Percentiles rank a stretch among this genome's conserved stretches.
These are phyloP conservation scores for Boletus patriciae DNA, from an alignment of 768 basidiomycete genomes.

Conservation along the genomic window DNA sequence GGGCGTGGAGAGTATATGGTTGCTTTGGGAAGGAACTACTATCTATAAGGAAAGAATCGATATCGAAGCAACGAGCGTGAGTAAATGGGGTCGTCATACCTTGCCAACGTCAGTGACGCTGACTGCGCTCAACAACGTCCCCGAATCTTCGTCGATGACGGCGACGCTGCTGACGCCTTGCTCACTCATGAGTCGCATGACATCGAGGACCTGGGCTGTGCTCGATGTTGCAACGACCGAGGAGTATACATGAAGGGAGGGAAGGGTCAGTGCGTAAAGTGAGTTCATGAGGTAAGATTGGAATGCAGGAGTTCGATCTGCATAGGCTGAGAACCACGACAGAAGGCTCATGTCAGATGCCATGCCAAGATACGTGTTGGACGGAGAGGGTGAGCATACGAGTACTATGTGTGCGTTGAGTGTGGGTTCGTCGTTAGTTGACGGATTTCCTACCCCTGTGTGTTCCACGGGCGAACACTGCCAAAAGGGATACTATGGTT, in stretches of 20 bases:
- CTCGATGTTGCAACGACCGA: constrained; percentile 65
- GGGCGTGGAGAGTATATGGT: constrained; percentile 69
- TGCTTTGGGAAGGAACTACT: constrained; percentile 78
- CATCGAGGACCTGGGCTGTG: constrained; percentile 65
- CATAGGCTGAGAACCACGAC: constrained; percentile 62
- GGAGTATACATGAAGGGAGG: constrained; percentile 61
- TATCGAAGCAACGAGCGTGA: background rate
- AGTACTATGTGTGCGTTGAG: constrained; percentile 43
- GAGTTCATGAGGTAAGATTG: constrained; percentile 48
- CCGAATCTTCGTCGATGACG: constrained; percentile 64
- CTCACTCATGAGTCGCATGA: constrained; percentile 85
- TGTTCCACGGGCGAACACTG: constrained; percentile 65
- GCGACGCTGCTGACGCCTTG: constrained; percentile 83
- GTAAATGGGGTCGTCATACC: constrained; percentile 37
- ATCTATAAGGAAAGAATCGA: constrained; percentile 42
- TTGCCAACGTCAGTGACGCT: constrained; percentile 83
- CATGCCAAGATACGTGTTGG: constrained; percentile 58
- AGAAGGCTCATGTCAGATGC: constrained; percentile 76
- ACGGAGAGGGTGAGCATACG: constrained; percentile 47
- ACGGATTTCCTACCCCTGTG: constrained; percentile 57
- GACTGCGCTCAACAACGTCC: constrained; percentile 67
- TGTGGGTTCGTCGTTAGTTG: background rate
- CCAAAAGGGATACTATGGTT: constrained; percentile 59
- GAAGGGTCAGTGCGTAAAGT: constrained; percentile 55
- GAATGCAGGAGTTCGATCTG: constrained; percentile 42